A percentile compares a stretch with the other conserved stretches of the same genome.
Conservation (phyloP, 768 basidiomycete species). For the Tricholoma sp. region DNA sequence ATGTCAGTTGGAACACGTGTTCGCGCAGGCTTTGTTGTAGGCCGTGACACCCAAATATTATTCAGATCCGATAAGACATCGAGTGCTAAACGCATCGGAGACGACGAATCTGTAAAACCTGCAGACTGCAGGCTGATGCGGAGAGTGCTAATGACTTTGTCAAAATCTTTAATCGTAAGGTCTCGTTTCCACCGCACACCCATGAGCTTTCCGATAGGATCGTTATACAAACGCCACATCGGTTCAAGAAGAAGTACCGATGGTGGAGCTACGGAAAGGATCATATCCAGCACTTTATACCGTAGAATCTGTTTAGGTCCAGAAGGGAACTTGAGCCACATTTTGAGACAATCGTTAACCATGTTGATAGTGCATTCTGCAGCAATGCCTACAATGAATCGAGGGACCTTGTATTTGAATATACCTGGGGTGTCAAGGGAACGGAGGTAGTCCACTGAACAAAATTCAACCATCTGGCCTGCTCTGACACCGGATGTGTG, state of each 20-base stretch:
- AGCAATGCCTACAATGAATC: neutral
- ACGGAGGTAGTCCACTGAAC: neutral
- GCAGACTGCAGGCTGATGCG: no score
- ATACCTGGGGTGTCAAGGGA: neutral
- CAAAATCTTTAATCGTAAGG: neutral
- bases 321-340: neutral
- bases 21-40: neutral
- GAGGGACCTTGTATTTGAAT: neutral
- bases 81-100: no score
- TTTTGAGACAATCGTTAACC: neutral
- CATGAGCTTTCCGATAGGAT: no score
- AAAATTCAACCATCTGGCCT: neutral
- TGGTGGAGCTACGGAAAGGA: neutral
- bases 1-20: neutral
- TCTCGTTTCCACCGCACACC: no score
- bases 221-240: neutral
- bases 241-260: neutral
- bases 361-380: neutral
- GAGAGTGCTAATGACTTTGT: neutral
- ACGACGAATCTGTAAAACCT: neutral
- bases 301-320: neutral
- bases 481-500: neutral
- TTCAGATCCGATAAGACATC: no score
- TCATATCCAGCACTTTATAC: neutral
- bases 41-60: neutral